A percentile compares a stretch with the other conserved stretches of the same genome.
These are phyloP conservation scores for Spencermartinsiella europaea DNA, from an alignment of 805 yeast species.

Conservation along the genomic window DNA sequence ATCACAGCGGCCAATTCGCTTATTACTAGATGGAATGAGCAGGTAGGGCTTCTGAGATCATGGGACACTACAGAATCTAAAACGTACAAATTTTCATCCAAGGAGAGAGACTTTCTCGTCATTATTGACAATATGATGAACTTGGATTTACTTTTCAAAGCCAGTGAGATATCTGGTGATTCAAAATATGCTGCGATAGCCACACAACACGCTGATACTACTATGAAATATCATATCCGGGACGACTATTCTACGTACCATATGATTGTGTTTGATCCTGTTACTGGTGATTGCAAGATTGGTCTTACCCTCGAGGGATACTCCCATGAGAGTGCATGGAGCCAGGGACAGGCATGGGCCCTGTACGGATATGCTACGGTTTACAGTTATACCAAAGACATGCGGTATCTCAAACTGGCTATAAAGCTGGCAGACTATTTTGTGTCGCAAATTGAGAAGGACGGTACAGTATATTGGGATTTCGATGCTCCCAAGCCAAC, in stretches of 20 bases:
- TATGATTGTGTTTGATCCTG: constrained; percentile 25
- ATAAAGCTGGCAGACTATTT: constrained; percentile 26
- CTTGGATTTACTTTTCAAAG: constrained; percentile 28
- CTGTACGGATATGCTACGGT: constrained; percentile 28
- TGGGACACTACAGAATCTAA: constrained; percentile 28
- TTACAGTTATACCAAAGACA: constrained; percentile 27
- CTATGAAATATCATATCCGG: constrained; percentile 22
- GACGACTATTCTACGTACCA: constrained; percentile 29
- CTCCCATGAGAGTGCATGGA: constrained; percentile 29
- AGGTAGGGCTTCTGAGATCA: constrained; percentile 25
- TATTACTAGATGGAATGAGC: constrained; percentile 24
- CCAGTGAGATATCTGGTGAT: constrained; percentile 29
- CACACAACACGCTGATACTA: constrained; percentile 31
- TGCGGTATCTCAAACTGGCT: constrained; percentile 27
- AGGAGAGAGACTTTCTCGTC: constrained; percentile 26
- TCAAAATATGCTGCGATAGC: constrained; percentile 26
- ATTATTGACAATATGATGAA: constrained; percentile 29
- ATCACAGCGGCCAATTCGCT: constrained; percentile 30
- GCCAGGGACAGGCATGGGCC: constrained; percentile 34
- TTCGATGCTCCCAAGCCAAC: constrained; percentile 22
- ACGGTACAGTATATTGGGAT: constrained; percentile 26
- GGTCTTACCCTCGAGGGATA: constrained; percentile 31
- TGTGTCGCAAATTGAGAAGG: constrained; percentile 21
- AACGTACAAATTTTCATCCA: constrained; percentile 18
- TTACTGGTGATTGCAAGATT: constrained; percentile 23